phyloP scores from a whole-genome alignment of 2,329 filamentous ascomycete genomes.

The Akanthomyces lecanii region DNA sequence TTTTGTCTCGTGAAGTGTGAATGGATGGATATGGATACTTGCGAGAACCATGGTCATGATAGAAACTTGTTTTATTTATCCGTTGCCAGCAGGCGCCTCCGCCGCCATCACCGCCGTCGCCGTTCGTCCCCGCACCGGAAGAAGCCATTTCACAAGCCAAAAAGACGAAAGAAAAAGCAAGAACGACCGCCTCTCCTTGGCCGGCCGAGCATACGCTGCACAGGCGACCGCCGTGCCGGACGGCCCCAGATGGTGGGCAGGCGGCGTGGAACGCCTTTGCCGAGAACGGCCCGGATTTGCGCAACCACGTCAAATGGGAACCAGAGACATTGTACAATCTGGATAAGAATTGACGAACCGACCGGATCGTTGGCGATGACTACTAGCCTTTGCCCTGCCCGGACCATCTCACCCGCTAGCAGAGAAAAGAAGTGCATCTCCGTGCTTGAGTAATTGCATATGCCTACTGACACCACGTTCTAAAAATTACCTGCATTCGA shows the following conservation, averaged over 20 bases:
- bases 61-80: background rate
- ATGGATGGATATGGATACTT: background rate
- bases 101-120: background rate
- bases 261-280: constrained; percentile 7
- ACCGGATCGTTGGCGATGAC: background rate
- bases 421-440: background rate
- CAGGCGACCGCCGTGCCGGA: constrained; percentile 1
- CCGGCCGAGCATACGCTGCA: background rate
- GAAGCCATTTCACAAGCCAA: constrained; percentile 6
- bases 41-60: background rate
- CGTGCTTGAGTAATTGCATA: background rate
- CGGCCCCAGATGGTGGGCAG: background rate
- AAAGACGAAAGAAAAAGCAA: background rate
- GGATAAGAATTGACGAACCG: background rate
- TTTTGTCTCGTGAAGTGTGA: background rate
- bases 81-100: background rate
- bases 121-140: background rate
- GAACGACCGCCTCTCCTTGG: background rate
- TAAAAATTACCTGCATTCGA: constrained; percentile 5
- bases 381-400: background rate
- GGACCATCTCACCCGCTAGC: background rate
- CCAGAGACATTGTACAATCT: background rate
- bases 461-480: background rate
- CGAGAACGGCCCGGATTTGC: constrained; percentile 9
- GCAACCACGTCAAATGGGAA: background rate